Percentiles rank a stretch among this genome's conserved stretches.
Evolutionary conservation across 1,139 yeast genomes (phyloP).

Genomic region (Lodderomyces margitis): DNA sequence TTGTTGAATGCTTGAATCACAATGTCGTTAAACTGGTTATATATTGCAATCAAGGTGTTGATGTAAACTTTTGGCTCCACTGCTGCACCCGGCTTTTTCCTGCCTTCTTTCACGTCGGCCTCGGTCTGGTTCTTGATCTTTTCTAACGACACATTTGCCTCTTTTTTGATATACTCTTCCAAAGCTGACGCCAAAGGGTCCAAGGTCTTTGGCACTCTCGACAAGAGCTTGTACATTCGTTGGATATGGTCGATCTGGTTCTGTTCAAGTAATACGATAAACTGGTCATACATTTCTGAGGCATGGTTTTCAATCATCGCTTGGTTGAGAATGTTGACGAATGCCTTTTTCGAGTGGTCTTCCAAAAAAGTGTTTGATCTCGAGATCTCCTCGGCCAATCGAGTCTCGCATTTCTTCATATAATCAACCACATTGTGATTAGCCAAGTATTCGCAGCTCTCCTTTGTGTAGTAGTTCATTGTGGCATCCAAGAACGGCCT

Average conservation of each 20-base stretch:
- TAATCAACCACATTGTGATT: conserved; percentile 87
- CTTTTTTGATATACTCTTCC: conserved; percentile 69
- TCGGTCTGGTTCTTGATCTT: conserved; percentile 55
- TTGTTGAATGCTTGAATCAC: conserved; percentile 70
- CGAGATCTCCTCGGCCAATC: conserved; percentile 79
- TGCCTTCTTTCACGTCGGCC: conserved; percentile 22
- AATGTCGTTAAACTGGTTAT: conserved; percentile 63
- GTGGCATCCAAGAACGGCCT: conserved; percentile 73
- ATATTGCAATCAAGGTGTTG: conserved; percentile 69
- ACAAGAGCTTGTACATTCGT: conserved; percentile 73
- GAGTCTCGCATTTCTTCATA: conserved; percentile 78
- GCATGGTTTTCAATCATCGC: conserved; percentile 82
- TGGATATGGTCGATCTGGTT: conserved; percentile 75
- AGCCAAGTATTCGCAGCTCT: conserved; percentile 63
- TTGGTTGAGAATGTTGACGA: conserved; percentile 71
- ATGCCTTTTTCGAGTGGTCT: conserved; percentile 77
- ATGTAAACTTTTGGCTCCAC: conserved; percentile 80
- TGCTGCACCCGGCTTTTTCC: conserved; percentile 24
- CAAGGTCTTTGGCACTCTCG: conserved; percentile 71
- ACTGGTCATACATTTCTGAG: conserved; percentile 72
- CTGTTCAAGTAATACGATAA: conserved; percentile 68
- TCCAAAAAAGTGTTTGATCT: conserved; percentile 79
- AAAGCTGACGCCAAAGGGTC: conserved; percentile 75
- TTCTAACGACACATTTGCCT: conserved; percentile 69
- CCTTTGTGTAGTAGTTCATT: conserved; percentile 65